phyloP scores from a whole-genome alignment of 371 early-diverging fungal genomes.

The Basidiobolus meristosporus region DNA sequence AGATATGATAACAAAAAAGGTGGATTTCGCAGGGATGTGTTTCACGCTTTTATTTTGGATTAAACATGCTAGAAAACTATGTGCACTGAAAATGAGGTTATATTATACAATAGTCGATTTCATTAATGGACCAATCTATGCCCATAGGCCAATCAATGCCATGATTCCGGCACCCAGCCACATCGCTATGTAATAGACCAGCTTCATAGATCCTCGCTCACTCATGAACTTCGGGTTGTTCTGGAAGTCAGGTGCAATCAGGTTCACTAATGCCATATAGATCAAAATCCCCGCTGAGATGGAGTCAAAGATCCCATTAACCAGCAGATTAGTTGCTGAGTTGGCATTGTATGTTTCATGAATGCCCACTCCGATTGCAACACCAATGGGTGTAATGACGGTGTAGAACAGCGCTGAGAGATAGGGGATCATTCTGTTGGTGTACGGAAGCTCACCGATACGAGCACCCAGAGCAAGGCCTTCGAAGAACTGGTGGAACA shows the following conservation, averaged over 20 bases:
- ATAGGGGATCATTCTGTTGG: constrained; percentile 1
- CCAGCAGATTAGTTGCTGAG: constrained; percentile 27
- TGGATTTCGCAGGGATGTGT: no score
- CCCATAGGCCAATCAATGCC: constrained; percentile 63
- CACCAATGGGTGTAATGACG: constrained; percentile 23
- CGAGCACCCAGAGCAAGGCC: constrained; percentile 67
- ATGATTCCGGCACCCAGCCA: constrained; percentile 49
- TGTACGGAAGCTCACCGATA: constrained; percentile 27
- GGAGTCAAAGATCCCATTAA: constrained; percentile 55
- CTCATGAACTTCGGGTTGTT: constrained; percentile 26
- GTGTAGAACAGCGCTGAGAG: constrained; percentile 1
- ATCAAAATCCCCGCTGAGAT: constrained; percentile 64
- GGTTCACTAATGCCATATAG: constrained; percentile 53
- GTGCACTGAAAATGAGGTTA: no score
- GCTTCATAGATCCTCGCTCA: constrained; percentile 12
- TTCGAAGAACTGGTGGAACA: constrained; percentile 85
- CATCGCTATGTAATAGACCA: constrained; percentile 22
- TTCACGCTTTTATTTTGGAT: no score
- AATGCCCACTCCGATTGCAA: constrained; percentile 53
- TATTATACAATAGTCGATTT: no score
- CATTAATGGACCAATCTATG: no score
- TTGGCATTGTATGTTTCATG: constrained; percentile 28
- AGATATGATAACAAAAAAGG: no score
- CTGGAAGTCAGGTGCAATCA: constrained; percentile 47
- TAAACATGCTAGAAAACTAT: no score